Base-by-base conservation (phyloP, 2,329 filamentous ascomycete genomes). In the Trichocomaceae sp. region DNA sequence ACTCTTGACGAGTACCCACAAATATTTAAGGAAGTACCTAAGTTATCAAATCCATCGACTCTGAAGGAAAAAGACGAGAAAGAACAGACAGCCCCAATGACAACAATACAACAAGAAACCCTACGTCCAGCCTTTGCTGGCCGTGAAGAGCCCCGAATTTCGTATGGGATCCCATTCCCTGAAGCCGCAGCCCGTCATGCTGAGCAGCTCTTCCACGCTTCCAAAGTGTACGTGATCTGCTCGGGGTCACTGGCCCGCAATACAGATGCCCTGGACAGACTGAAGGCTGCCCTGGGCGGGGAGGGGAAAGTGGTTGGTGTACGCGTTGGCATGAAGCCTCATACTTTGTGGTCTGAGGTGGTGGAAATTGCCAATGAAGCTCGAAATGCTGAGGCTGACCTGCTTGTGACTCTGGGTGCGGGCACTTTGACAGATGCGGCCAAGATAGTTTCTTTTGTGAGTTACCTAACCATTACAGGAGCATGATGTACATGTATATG, bases 371-470 rank as follows among this genome's bases (percentile, higher is more conserved):
- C 74, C 1, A 60, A 67, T 0, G 75, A 80, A 20, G 71, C 72
- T 1, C 62, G 67, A 5, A 58, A 60, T 0, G 61, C 61, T 7
- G 53, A 72, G 3, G 72, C 72, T 0, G 80, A 83, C 66, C 71
- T 77, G 41, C 62, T 83, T 5, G 63, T 83, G 10, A 83, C 80
- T 0, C 63, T 83, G 2, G 80, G 81, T 3, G 80, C 73, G 0
- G 79, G 81, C 0, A 80, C 75, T 47, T 62, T 83, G n/a, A 82
- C 78, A 0, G 80, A 83, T 61, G 79, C 70, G 0, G 79, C 79
- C 0, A 83, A 83, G 63, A 68, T 83, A 1, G 67, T 79, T 23
- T 68, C 74, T 3, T 66, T 80, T 20, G 78, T 75, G 57, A 50
- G 60, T 56, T 12, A n/a, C n/a, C n/a, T n/a, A 10, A 39, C 45